Percentiles rank a stretch among this genome's conserved stretches.
These are phyloP conservation scores for Murraya koenigii DNA, from an alignment of 345 rosid genomes.

Conservation along the genomic window DNA sequence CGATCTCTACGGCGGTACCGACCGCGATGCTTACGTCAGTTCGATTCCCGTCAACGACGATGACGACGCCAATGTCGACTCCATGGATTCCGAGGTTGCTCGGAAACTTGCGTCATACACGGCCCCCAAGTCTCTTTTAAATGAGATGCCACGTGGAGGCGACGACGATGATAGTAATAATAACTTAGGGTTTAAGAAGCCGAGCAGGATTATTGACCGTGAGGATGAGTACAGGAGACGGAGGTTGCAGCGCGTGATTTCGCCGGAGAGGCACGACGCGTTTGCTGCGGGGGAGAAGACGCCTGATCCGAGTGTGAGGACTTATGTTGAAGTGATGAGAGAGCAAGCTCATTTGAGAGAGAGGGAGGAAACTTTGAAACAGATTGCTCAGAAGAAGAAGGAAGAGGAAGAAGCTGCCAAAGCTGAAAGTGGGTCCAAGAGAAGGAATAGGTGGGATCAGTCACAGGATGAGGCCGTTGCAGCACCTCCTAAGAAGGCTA, in stretches of 20 bases:
- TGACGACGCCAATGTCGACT: slow-evolving; percentile 62
- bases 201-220: slow-evolving; percentile 74
- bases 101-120: slow-evolving; percentile 82
- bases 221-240: slow-evolving; percentile 89
- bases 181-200: slow-evolving; percentile 54
- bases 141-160: slow-evolving; percentile 69
- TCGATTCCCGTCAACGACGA: slow-evolving; percentile 89
- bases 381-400: slow-evolving; percentile 63
- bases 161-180: slow-evolving; percentile 50
- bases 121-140: slow-evolving; percentile 77
- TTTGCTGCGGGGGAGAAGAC: slow-evolving; percentile 94
- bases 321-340: slow-evolving; percentile 80
- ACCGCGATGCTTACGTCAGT: slow-evolving; percentile 57
- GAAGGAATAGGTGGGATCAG: slow-evolving; percentile 96
- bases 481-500: slow-evolving; percentile 59
- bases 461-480: slow-evolving; percentile 59
- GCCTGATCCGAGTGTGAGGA: slow-evolving; percentile 74
- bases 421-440: slow-evolving; percentile 48
- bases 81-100: slow-evolving; percentile 64
- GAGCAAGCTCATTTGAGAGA: slow-evolving; percentile 69
- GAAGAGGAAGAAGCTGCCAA: slow-evolving; percentile 77
- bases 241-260: slow-evolving; percentile 75
- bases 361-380: slow-evolving; percentile 56
- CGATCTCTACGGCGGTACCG: slow-evolving; percentile 76
- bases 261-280: slow-evolving; percentile 94